phyloP scores from a whole-genome alignment of 208 protist species.

The Strigomonas culicis region DNA sequence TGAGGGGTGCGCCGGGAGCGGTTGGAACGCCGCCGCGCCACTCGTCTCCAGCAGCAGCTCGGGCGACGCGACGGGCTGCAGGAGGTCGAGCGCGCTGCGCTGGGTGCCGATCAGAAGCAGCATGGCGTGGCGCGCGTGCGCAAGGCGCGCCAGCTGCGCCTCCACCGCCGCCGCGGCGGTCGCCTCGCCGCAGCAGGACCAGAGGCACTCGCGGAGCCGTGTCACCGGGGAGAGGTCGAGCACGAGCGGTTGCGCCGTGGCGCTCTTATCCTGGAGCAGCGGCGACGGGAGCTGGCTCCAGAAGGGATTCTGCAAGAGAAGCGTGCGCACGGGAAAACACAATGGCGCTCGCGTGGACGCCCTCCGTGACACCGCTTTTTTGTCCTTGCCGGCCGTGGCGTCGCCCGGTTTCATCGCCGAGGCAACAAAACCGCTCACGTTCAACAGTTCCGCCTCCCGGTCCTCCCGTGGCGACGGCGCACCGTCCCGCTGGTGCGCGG shows the following conservation, averaged over 20 bases:
- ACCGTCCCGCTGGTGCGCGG: no score
- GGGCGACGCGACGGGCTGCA: slow-evolving; percentile 25
- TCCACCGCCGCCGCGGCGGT: slow-evolving; percentile 28
- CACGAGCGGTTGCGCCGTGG: slow-evolving; percentile 46
- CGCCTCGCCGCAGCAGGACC: slow-evolving; percentile 24
- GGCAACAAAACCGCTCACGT: neutral
- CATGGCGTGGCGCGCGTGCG: slow-evolving; percentile 48
- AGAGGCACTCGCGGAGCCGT: slow-evolving; percentile 36
- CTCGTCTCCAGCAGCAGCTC: slow-evolving; percentile 44
- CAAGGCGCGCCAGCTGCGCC: slow-evolving; percentile 65
- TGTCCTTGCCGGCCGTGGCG: no score
- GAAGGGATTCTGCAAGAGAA: slow-evolving; percentile 5
- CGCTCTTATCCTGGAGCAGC: slow-evolving; percentile 17
- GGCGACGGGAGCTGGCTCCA: neutral
- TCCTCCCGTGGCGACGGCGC: no score
- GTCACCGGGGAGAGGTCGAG: slow-evolving; percentile 58
- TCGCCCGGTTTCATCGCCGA: no score
- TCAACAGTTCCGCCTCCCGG: no score
- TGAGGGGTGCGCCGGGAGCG: slow-evolving; percentile 25
- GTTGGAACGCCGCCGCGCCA: slow-evolving; percentile 26
- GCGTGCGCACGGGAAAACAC: neutral
- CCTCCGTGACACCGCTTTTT: no score
- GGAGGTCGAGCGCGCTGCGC: slow-evolving; percentile 30
- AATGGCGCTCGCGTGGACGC: no score
- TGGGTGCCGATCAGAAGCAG: slow-evolving; percentile 65